Conservation (phyloP, 1,139 yeast genomes). For the Yamadazyma dendronema region DNA sequence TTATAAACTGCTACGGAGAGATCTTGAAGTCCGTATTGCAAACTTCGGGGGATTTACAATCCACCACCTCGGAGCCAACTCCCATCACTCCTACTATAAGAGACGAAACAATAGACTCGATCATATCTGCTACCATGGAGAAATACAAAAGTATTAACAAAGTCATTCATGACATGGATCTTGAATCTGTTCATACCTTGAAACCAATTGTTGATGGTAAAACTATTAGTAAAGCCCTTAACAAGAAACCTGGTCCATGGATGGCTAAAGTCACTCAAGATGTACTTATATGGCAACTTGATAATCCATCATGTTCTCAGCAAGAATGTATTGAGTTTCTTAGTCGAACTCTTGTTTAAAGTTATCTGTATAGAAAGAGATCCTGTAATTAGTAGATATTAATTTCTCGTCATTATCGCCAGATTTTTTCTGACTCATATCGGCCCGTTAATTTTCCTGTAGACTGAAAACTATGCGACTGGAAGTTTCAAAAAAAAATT, state of each 20-base stretch:
- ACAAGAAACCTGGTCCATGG: conserved; percentile 84
- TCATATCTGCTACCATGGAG: conserved; percentile 5
- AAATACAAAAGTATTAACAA: conserved; percentile 37
- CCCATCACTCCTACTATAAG: conserved; percentile 11
- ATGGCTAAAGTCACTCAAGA: conserved; percentile 54
- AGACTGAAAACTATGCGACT: background rate
- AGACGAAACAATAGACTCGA: conserved; percentile 6
- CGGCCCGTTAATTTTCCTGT: background rate
- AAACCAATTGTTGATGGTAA: conserved; percentile 72
- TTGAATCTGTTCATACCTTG: conserved; percentile 42
- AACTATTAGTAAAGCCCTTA: conserved; percentile 48
- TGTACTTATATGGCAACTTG: conserved; percentile 72
- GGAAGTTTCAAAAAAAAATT: background rate
- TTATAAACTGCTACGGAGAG: conserved; percentile 32
- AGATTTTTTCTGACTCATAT: conserved; percentile 3
- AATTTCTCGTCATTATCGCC: too few relatives aligned
- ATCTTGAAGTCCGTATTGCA: conserved; percentile 12
- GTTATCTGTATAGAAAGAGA: too few relatives aligned
- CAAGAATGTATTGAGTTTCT: conserved; percentile 55
- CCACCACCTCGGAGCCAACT: conserved; percentile 9
- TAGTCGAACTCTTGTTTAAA: too few relatives aligned
- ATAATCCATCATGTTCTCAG: conserved; percentile 53
- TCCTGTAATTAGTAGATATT: too few relatives aligned
- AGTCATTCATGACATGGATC: conserved; percentile 23
- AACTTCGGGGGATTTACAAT: background rate